phyloP scores from a whole-genome alignment of 192 early-diverging fungal genomes.

The Coemansia sp. region DNA sequence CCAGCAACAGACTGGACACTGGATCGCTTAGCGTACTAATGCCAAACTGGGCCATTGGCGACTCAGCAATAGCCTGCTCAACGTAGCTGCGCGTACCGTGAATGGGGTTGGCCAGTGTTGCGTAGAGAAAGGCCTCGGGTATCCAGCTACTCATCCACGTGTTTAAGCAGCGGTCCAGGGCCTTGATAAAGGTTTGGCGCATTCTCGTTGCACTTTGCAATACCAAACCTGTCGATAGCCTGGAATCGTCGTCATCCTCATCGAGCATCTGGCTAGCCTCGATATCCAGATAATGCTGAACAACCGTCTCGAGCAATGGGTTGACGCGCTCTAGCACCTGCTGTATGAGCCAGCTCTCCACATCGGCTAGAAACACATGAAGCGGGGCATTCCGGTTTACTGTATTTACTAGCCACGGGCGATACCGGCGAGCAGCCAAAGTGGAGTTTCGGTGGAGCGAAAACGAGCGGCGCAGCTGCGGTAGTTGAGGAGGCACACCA shows the following conservation, averaged over 20 bases:
- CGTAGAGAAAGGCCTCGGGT: conserved; percentile 35
- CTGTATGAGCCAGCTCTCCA: conserved; percentile 54
- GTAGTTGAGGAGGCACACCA: neutral
- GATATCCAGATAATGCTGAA: conserved; percentile 48
- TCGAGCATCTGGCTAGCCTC: conserved; percentile 43
- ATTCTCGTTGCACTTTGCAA: conserved; percentile 26
- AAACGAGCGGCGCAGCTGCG: conserved; percentile 27
- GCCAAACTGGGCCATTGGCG: conserved; percentile 31
- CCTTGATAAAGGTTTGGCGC: conserved; percentile 37
- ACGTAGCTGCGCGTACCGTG: conserved; percentile 25
- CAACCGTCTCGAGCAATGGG: conserved; percentile 42
- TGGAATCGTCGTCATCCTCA: conserved; percentile 6
- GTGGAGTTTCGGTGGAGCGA: conserved; percentile 11
- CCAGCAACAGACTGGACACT: conserved; percentile 39
- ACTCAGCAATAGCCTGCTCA: conserved; percentile 8
- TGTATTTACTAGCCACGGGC: conserved; percentile 41
- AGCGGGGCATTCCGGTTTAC: conserved; percentile 44
- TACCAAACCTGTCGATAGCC: neutral
- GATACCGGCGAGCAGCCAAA: conserved; percentile 22
- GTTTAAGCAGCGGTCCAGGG: conserved; percentile 33
- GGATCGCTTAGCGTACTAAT: conserved; percentile 37
- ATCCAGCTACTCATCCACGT: conserved; percentile 46
- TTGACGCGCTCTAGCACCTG: conserved; percentile 47
- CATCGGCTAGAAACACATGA: conserved; percentile 49
- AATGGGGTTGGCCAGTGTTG: conserved; percentile 18